These are phyloP conservation scores for Coix lacrymajobi DNA, from an alignment of 176 grass and related monocot species.

Conservation along the genomic window DNA sequence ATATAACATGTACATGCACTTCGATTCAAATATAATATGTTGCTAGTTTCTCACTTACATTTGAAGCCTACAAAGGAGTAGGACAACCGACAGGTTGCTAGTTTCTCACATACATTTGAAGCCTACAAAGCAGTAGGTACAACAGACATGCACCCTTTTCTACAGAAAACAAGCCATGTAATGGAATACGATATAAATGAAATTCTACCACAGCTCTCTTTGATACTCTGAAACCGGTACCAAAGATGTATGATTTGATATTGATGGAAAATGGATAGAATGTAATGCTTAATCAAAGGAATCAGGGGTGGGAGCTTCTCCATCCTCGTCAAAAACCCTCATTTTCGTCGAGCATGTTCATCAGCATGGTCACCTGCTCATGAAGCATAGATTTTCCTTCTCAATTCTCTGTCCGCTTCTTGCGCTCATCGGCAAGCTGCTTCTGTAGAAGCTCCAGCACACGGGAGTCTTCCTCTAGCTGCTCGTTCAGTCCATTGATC, in stretches of 20 bases:
- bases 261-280: background rate
- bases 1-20: conserved; percentile 14
- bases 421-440: conserved; percentile 69
- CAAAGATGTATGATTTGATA: conserved; percentile 14
- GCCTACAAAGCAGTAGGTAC: conserved; percentile 23
- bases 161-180: conserved; percentile 32
- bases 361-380: conserved; percentile 81
- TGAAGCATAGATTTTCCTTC: conserved; percentile 80
- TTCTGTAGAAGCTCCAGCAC: conserved; percentile 80
- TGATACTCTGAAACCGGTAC: conserved; percentile 27
- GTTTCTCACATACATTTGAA: conserved; percentile 26
- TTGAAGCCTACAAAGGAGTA: conserved; percentile 31
- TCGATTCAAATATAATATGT: conserved; percentile 29
- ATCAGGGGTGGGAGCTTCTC: conserved; percentile 30
- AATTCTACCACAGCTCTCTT: conserved; percentile 31
- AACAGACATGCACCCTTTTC: conserved; percentile 8
- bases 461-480: conserved; percentile 88
- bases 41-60: conserved; percentile 25
- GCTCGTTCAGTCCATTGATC: conserved; percentile 84
- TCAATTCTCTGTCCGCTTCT: conserved; percentile 75
- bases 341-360: conserved; percentile 72
- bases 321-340: conserved; percentile 51
- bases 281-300: conserved; percentile 6
- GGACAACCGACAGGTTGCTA: conserved; percentile 5
- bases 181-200: conserved; percentile 31